Percentiles rank a stretch among this genome's conserved stretches.
Conservation (phyloP, 2,329 filamentous ascomycete genomes). For the Aspergillus ruber region DNA sequence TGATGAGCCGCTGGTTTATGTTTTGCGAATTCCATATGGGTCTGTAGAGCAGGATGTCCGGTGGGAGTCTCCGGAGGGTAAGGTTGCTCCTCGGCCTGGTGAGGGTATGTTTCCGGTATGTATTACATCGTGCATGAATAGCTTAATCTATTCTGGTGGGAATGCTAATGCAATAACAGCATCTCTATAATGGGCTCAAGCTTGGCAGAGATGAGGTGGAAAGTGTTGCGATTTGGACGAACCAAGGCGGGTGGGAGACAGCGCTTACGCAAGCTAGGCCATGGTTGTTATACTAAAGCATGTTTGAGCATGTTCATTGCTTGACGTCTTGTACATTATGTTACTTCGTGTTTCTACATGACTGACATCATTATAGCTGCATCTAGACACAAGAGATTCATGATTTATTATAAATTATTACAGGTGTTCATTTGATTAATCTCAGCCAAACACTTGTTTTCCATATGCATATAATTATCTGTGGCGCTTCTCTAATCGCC, state of each 20-base stretch:
- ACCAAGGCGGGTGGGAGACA: conserved; percentile 32
- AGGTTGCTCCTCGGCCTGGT: conserved; percentile 27
- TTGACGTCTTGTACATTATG: background rate
- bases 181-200: conserved; percentile 34
- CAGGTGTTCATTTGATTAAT: no score
- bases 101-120: conserved; percentile 37
- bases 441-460: no score
- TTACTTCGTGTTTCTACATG: background rate
- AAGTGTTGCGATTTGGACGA: conserved; percentile 32
- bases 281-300: conserved; percentile 29
- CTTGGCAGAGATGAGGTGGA: conserved; percentile 33
- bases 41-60: conserved; percentile 22
- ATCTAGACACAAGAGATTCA: no score
- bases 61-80: conserved; percentile 34
- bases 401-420: no score
- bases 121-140: background rate
- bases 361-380: background rate
- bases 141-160: background rate
- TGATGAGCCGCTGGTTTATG: conserved; percentile 30
- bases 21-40: conserved; percentile 31
- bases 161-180: conserved; percentile 16
- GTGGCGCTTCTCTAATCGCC: conserved; percentile 20
- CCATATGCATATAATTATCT: background rate
- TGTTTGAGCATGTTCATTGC: background rate
- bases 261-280: conserved; percentile 26